Percentiles rank a stretch among this genome's conserved stretches.
phyloP scores from a whole-genome alignment of 345 rosid genomes.

The Syzygium jambos region DNA sequence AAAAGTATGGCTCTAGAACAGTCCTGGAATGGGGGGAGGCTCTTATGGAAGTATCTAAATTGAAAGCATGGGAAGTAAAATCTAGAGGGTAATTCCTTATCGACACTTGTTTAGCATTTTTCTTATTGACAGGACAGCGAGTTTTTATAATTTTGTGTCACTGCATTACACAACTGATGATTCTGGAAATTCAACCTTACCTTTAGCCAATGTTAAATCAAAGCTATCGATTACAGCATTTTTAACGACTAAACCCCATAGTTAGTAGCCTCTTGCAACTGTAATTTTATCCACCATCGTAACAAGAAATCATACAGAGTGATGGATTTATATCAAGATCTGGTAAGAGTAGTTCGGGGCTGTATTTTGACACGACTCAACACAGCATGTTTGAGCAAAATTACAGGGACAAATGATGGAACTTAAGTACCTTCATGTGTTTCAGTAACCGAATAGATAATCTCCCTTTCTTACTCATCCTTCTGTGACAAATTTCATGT shows the following conservation, averaged over 20 bases:
- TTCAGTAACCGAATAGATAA: not conserved
- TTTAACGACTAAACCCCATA: not conserved
- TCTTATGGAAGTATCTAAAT: not conserved
- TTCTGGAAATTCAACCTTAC: not conserved
- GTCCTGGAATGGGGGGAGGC: constrained; percentile 1
- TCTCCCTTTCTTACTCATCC: not conserved
- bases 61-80: not conserved
- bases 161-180: not conserved
- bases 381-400: not conserved
- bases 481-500: not conserved
- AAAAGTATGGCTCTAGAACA: not conserved
- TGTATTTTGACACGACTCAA: not conserved
- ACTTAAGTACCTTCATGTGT: not conserved
- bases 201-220: not conserved
- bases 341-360: not conserved
- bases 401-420: not conserved
- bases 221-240: not conserved
- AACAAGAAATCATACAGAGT: not conserved
- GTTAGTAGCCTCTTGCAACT: not conserved
- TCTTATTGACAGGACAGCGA: not conserved
- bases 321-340: not conserved
- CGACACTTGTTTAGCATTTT: not conserved
- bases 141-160: not conserved
- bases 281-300: not conserved
- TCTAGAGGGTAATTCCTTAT: not conserved